A percentile compares a stretch with the other conserved stretches of the same genome.
phyloP scores from a whole-genome alignment of 495 filamentous ascomycete genomes.

The Neurospora sp. region DNA sequence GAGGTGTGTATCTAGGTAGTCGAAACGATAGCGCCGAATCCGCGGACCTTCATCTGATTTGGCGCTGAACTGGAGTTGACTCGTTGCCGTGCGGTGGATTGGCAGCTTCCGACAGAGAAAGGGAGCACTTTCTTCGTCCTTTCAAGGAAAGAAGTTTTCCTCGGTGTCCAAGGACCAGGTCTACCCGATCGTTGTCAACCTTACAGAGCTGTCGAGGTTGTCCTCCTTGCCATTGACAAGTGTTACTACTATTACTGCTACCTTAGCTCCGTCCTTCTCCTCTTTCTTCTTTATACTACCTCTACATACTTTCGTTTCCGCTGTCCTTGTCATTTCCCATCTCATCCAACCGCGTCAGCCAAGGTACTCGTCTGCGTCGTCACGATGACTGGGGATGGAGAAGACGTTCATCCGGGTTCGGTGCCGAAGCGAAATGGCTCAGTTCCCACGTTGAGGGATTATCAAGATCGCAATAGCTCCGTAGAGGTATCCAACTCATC shows the following conservation, averaged over 20 bases:
- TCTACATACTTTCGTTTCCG: neutral
- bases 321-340: neutral
- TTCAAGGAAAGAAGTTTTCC: constrained; percentile 9
- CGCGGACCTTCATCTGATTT: neutral
- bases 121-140: constrained; percentile 1
- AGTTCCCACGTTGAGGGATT: neutral
- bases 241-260: constrained; percentile 8
- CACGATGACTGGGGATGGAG: neutral
- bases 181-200: neutral
- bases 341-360: neutral
- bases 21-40: neutral
- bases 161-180: constrained; percentile 1
- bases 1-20: neutral
- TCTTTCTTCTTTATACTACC: constrained; percentile 1
- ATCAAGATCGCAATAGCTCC: neutral
- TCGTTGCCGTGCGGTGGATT: neutral
- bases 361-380: neutral
- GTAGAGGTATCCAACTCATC: neutral
- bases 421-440: neutral
- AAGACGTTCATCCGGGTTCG: neutral
- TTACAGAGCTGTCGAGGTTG: constrained; percentile 3
- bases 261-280: neutral
- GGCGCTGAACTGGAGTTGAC: neutral
- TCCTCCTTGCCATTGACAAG: constrained; percentile 18
- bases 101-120: neutral